Base-by-base conservation (phyloP, 345 rosid species). In the Erucastrum elatum region DNA sequence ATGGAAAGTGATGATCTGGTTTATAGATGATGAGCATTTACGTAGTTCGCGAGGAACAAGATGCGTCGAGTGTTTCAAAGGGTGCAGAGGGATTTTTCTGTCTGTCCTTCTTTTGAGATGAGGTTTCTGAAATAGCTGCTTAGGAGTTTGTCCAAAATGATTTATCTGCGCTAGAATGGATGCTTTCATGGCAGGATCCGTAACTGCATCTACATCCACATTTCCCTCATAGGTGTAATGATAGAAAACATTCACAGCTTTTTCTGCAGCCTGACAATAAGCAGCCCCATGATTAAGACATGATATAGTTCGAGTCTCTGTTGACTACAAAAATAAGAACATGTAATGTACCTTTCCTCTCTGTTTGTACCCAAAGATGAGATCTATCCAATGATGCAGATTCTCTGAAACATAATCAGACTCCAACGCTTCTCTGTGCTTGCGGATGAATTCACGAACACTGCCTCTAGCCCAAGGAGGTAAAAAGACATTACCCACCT, bases 381-480 rank as follows among this genome's bases (percentile, higher is more conserved):
- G 97, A 82, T 96, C 99, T 79, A 96, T 93, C 99, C 99, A 96
- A n/a, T 96, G 92, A 84, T 96, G 98, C 84, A 96, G 85, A 87
- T 91, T 91, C 83, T 93, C 98, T 68, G 99, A 96, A 75, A 93
- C 94, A 82, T 85, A 91, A 84, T 91, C 95, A n/a, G 91, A 91
- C 84, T 96, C 99, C 82, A 96, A 86, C 8, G 99, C 99, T 83
- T 90, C 96, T 76, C 99, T 85, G 68, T 96, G 99, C 86, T 87
- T 93, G 82, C 77, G 85, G 70, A 96, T 90, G 87, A 93, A 96
- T 80, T 96, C 96, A 82, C 96, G 88, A 30, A 79, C 88, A 80
- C 98, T 93, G 72, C 96, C 97, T 85, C 85, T 90, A 41, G 99
- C 97, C 99, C 99, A 96, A 27, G 97, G 96, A 77, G 99, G 99